Evolutionary conservation across 2,329 filamentous ascomycete species (phyloP).

Genomic region (Fulvia fulva): DNA sequence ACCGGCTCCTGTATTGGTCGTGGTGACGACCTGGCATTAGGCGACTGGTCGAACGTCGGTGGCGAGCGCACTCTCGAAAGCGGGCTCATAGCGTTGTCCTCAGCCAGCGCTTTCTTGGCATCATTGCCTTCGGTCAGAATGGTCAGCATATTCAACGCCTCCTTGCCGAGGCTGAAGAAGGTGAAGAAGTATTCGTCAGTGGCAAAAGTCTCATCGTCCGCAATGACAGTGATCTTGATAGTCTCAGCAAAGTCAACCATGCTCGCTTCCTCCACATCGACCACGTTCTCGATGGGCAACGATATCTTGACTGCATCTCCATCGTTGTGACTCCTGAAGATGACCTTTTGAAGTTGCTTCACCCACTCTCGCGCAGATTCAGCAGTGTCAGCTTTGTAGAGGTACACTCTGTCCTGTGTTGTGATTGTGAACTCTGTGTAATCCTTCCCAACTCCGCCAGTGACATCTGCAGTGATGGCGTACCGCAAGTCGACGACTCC

Average conservation of each 20-base stretch:
- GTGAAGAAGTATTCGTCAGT: conserved; percentile 99
- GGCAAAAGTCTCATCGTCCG: conserved; percentile 89
- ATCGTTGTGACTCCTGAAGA: conserved; percentile 92
- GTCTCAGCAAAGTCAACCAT: conserved; percentile 91
- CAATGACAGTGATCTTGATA: conserved; percentile 86
- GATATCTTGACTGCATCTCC: conserved; percentile 97
- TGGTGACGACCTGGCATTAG: background rate
- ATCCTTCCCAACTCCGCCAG: conserved; percentile 53
- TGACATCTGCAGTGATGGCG: conserved; percentile 77
- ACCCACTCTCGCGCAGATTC: conserved; percentile 95
- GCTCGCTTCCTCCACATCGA: conserved; percentile 87
- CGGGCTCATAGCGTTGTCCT: conserved; percentile 10
- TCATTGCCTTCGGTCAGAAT: conserved; percentile 65
- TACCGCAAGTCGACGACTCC: conserved; percentile 91
- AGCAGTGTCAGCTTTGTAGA: conserved; percentile 83
- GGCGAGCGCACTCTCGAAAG: conserved; percentile 9
- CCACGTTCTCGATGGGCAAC: conserved; percentile 78
- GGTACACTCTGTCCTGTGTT: conserved; percentile 77
- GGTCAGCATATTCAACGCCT: conserved; percentile 75
- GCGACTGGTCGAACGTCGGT: conserved; percentile 17
- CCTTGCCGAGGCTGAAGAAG: conserved; percentile 81
- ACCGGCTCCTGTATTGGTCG: conserved; percentile 33
- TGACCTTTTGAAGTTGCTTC: conserved; percentile 86
- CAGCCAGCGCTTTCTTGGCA: conserved; percentile 14
- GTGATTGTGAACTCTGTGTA: conserved; percentile 72